These are phyloP conservation scores for Phaseolus lunatus DNA, from an alignment of 306 rosid genomes.

Conservation along the genomic window DNA sequence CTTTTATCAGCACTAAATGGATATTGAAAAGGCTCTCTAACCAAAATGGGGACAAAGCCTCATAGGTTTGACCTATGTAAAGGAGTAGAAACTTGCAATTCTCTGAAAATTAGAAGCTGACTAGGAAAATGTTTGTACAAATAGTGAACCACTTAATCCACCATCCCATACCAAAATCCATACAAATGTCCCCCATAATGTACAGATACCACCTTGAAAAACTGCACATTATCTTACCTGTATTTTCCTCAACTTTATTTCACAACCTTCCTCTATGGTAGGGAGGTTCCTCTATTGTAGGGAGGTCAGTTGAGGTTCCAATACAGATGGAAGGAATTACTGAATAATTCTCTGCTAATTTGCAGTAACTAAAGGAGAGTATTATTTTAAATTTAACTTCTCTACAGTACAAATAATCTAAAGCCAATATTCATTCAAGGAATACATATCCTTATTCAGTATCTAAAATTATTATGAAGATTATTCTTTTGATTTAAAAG, in stretches of 20 bases:
- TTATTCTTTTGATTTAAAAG: neutral
- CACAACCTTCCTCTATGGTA: conserved; percentile 28
- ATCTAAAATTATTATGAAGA: conserved; percentile 8
- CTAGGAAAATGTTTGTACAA: neutral
- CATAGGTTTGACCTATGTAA: neutral
- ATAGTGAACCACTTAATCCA: neutral
- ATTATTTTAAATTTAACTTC: neutral
- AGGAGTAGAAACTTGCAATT: conserved; percentile 24
- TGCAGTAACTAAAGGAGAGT: neutral
- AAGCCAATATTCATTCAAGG: conserved; percentile 19
- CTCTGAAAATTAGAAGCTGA: neutral
- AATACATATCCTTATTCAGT: neutral
- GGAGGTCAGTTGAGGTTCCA: conserved; percentile 10
- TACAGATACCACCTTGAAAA: conserved; percentile 4
- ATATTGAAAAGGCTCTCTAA: neutral
- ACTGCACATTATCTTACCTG: neutral
- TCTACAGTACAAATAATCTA: conserved; percentile 11
- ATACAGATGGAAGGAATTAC: neutral
- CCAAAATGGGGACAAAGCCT: neutral
- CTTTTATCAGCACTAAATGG: neutral
- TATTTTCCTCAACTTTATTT: neutral
- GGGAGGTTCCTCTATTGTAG: conserved; percentile 13
- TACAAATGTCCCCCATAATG: neutral
- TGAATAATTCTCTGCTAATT: neutral
- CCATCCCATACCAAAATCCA: conserved; percentile 29